Evolutionary conservation across 202 grass and related monocot species (phyloP).

Genomic region (Setaria italica): DNA sequence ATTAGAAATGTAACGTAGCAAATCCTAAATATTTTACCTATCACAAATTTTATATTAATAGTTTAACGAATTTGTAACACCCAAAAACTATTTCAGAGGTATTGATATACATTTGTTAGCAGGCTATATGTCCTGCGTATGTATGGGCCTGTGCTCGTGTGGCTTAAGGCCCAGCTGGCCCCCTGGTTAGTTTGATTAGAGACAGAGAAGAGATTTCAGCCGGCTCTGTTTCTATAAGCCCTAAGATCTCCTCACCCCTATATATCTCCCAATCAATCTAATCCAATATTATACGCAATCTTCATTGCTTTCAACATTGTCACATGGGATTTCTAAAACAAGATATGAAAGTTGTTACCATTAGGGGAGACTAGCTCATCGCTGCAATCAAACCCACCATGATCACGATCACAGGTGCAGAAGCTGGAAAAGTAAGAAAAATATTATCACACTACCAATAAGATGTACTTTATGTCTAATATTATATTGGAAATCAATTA

Average conservation of each 20-base stretch:
- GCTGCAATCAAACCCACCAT: slow-evolving; percentile 98
- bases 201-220: no score
- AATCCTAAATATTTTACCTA: slow-evolving; percentile 19
- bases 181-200: no score
- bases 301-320: not conserved
- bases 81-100: slow-evolving; percentile 8
- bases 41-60: not conserved
- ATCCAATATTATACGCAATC: no score
- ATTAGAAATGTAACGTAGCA: slow-evolving; percentile 18
- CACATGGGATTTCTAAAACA: slow-evolving; percentile 21
- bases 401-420: slow-evolving; percentile 93
- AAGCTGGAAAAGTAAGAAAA: slow-evolving; percentile 65
- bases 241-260: no score
- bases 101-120: slow-evolving; percentile 13
- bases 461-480: slow-evolving; percentile 23
- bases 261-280: no score
- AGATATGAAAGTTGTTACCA: slow-evolving; percentile 58
- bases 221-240: no score
- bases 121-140: no score
- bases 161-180: no score
- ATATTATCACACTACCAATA: slow-evolving; percentile 24
- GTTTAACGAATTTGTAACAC: not conserved
- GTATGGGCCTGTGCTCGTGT: no score
- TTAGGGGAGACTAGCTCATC: slow-evolving; percentile 82
- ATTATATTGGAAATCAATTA: slow-evolving; percentile 28